phyloP scores from a whole-genome alignment of 345 rosid species.

The Limnanthes douglasii region DNA sequence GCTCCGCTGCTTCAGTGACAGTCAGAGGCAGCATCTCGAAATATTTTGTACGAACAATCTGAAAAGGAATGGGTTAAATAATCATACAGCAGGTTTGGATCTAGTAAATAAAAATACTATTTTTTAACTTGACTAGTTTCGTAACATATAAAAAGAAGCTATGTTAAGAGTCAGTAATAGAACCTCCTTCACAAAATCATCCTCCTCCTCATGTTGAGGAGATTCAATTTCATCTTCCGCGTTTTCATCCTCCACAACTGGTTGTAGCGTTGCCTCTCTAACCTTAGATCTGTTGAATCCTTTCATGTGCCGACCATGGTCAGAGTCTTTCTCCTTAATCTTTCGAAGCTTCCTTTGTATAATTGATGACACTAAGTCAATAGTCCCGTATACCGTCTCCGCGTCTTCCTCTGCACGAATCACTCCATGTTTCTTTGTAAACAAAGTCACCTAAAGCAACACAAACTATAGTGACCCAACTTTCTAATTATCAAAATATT shows the following conservation, averaged over 20 bases:
- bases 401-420: constrained; percentile 89
- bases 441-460: constrained; percentile 54
- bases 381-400: constrained; percentile 60
- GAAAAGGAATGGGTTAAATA: too few species aligned
- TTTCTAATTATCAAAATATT: too few species aligned
- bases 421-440: constrained; percentile 86
- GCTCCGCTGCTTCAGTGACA: constrained; percentile 68
- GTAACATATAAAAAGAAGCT: too few species aligned
- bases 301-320: constrained; percentile 89
- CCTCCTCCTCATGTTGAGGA: constrained; percentile 18
- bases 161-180: too few species aligned
- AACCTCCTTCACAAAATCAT: constrained; percentile 47
- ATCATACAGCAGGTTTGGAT: too few species aligned
- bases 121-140: too few species aligned
- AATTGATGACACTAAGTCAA: constrained; percentile 71
- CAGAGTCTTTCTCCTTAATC: constrained; percentile 93
- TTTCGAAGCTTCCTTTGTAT: constrained; percentile 79
- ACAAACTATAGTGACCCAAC: background rate
- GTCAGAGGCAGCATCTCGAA: constrained; percentile 94
- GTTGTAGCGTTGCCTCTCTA: constrained; percentile 34
- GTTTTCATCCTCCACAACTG: constrained; percentile 16
- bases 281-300: constrained; percentile 49
- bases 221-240: constrained; percentile 15
- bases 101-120: too few species aligned
- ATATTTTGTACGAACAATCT: constrained; percentile 81